Evolutionary conservation across 192 early-diverging fungal genomes (phyloP).

Genomic region (Glomus cerebriforme): DNA sequence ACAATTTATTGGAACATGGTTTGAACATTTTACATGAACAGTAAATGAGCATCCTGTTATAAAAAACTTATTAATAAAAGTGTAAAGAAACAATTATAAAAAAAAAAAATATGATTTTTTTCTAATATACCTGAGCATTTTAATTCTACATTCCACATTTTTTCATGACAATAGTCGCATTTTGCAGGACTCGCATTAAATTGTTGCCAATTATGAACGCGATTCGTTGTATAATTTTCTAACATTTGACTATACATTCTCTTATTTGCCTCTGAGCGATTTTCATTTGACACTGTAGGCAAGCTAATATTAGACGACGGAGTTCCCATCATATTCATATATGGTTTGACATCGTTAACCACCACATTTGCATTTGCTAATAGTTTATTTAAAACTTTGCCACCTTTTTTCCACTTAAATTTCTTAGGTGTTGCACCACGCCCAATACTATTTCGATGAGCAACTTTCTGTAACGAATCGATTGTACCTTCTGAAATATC

Average conservation of each 20-base stretch:
- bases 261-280: conserved; percentile 2
- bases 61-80: neutral
- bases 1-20: conserved; percentile 30
- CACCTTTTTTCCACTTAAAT: conserved; percentile 56
- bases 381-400: conserved; percentile 41
- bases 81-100: conserved; percentile 12
- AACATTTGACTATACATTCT: neutral
- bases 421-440: conserved; percentile 48
- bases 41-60: conserved; percentile 47
- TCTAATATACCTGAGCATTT: conserved; percentile 47
- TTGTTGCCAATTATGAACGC: conserved; percentile 43
- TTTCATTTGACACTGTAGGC: neutral
- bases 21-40: conserved; percentile 49
- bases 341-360: conserved; percentile 41
- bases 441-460: conserved; percentile 41
- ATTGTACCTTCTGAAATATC: conserved; percentile 16
- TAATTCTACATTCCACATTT: conserved; percentile 57
- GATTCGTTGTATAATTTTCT: conserved; percentile 15
- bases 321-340: conserved; percentile 34
- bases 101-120: neutral
- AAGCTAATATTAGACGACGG: conserved; percentile 1
- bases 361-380: conserved; percentile 39
- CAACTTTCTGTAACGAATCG: conserved; percentile 29
- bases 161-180: conserved; percentile 59
- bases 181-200: conserved; percentile 46